A percentile compares a stretch with the other conserved stretches of the same genome.
phyloP scores from a whole-genome alignment of 2,329 filamentous ascomycete species.

The Penicillium glabrum region DNA sequence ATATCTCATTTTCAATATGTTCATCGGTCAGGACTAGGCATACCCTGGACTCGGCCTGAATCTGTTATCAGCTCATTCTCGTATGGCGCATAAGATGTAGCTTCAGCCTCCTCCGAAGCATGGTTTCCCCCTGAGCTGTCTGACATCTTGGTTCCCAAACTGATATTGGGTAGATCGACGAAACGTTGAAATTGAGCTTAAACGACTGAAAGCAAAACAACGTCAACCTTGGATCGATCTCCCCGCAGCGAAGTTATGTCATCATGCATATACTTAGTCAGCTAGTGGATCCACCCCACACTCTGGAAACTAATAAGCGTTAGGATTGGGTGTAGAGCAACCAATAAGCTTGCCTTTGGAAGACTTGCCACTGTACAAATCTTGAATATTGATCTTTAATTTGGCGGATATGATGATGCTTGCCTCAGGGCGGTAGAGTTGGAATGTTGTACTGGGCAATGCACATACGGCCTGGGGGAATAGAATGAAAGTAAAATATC shows the following conservation, averaged over 20 bases:
- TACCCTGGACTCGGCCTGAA: constrained; percentile 13
- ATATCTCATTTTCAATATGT: background rate
- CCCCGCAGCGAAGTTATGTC: background rate
- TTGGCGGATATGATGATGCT: too few relatives aligned
- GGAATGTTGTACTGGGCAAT: too few relatives aligned
- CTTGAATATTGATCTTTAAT: too few relatives aligned
- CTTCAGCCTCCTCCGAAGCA: background rate
- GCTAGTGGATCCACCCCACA: background rate
- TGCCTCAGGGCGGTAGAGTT: too few relatives aligned
- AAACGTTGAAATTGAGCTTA: background rate
- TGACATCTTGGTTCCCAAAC: background rate
- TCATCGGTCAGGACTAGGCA: background rate
- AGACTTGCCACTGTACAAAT: too few relatives aligned
- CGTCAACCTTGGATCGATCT: constrained; percentile 1
- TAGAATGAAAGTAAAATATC: too few relatives aligned
- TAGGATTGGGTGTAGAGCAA: too few relatives aligned
- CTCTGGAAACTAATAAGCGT: background rate
- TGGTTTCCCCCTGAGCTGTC: background rate
- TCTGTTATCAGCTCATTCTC: constrained; percentile 11
- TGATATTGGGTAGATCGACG: background rate
- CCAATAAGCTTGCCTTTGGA: too few relatives aligned
- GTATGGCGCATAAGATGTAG: background rate
- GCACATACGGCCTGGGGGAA: too few relatives aligned
- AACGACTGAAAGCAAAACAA: background rate
- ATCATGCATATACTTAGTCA: background rate